These are phyloP conservation scores for Aspergillus bridgeri DNA, from an alignment of 495 filamentous ascomycete genomes.

Conservation along the genomic window DNA sequence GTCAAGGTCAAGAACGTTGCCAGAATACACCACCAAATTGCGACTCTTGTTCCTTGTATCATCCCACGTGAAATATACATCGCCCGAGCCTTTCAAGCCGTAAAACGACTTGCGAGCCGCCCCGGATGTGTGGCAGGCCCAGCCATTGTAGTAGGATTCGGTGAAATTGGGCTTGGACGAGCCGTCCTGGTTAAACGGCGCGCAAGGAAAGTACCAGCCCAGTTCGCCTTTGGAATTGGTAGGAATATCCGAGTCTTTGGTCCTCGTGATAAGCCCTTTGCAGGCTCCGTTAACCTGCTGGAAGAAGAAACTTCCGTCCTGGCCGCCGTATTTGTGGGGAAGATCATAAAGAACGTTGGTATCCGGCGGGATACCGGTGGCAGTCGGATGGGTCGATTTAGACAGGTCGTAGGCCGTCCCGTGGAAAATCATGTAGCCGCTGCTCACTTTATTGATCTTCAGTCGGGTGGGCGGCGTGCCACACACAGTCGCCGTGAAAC, in stretches of 20 bases:
- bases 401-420: conserved; percentile 80
- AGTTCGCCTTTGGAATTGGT: conserved; percentile 69
- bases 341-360: conserved; percentile 84
- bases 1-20: conserved; percentile 89
- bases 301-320: conserved; percentile 95
- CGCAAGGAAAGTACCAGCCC: conserved; percentile 97
- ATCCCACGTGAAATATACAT: conserved; percentile 95
- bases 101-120: conserved; percentile 72
- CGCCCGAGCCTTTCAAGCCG: conserved; percentile 52
- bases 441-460: conserved; percentile 73
- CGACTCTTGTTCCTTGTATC: conserved; percentile 85
- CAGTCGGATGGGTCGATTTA: conserved; percentile 70
- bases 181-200: conserved; percentile 87
- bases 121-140: conserved; percentile 80
- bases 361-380: conserved; percentile 65
- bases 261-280: conserved; percentile 80
- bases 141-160: conserved; percentile 72
- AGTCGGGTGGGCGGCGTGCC: conserved; percentile 62
- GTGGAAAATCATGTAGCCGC: conserved; percentile 93
- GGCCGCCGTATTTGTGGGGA: conserved; percentile 71
- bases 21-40: conserved; percentile 90
- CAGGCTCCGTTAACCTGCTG: conserved; percentile 98
- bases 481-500: conserved; percentile 89
- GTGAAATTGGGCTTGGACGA: conserved; percentile 73
- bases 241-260: conserved; percentile 70